A percentile compares a stretch with the other conserved stretches of the same genome.
Evolutionary conservation across 2,329 filamentous ascomycete genomes (phyloP).

Genomic region (Botrytis squamosa): DNA sequence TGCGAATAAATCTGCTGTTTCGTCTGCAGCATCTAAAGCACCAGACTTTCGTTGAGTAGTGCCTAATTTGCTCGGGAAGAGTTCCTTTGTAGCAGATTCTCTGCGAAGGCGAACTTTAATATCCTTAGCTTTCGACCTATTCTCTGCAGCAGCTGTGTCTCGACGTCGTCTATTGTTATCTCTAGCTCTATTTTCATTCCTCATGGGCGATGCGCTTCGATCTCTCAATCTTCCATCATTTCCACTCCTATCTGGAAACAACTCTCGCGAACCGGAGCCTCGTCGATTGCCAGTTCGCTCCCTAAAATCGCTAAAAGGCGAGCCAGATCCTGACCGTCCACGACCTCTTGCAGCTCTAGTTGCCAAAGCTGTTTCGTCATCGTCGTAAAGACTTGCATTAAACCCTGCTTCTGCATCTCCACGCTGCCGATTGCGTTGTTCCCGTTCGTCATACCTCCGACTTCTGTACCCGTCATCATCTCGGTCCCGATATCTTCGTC

Average conservation of each 20-base stretch:
- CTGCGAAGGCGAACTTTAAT: slow-evolving; percentile 42
- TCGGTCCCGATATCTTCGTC: slow-evolving; percentile 61
- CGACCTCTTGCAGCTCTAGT: slow-evolving; percentile 38
- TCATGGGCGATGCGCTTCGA: slow-evolving; percentile 39
- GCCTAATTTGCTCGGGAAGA: slow-evolving; percentile 53
- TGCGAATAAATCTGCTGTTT: slow-evolving; percentile 52
- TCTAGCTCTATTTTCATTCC: slow-evolving; percentile 41
- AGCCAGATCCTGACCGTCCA: slow-evolving; percentile 37
- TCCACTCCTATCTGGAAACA: slow-evolving; percentile 52
- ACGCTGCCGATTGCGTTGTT: slow-evolving; percentile 42
- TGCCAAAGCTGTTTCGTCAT: slow-evolving; percentile 49
- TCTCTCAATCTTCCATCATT: slow-evolving; percentile 38
- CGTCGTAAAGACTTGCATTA: slow-evolving; percentile 80
- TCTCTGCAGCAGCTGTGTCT: slow-evolving; percentile 38
- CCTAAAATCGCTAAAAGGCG: slow-evolving; percentile 38
- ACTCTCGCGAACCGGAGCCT: slow-evolving; percentile 49
- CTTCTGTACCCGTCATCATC: slow-evolving; percentile 47
- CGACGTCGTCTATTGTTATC: slow-evolving; percentile 37
- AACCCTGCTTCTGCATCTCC: slow-evolving; percentile 59
- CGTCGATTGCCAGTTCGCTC: slow-evolving; percentile 21
- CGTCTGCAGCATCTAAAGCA: slow-evolving; percentile 54
- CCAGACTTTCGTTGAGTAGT: slow-evolving; percentile 48
- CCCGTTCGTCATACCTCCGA: slow-evolving; percentile 45
- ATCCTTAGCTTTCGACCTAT: slow-evolving; percentile 47
- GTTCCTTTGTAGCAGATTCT: slow-evolving; percentile 43